Evolutionary conservation across 768 basidiomycete species (phyloP).

Genomic region (Sporobolomyces roseus): DNA sequence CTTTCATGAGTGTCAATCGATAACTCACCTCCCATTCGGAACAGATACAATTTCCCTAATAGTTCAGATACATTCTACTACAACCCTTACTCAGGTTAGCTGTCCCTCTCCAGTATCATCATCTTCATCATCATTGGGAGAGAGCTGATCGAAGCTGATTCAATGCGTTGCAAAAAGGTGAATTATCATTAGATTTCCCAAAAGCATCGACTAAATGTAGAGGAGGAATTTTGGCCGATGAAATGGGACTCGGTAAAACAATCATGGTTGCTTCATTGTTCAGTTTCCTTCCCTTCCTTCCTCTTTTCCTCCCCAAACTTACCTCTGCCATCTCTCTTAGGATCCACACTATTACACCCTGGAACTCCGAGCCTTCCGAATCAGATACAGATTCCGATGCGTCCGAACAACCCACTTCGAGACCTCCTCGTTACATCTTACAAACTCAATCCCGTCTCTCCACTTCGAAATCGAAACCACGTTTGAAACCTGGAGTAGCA

Average conservation of each 20-base stretch:
- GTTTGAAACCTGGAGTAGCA: constrained; percentile 18
- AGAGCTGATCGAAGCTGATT: too few relatives aligned
- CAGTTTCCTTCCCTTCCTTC: too few relatives aligned
- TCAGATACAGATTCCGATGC: background rate
- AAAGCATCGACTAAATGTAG: constrained; percentile 68
- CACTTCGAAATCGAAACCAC: constrained; percentile 1
- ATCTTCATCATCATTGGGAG: too few relatives aligned
- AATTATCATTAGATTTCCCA: constrained; percentile 79
- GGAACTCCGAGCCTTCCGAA: background rate
- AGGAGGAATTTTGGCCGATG: constrained; percentile 86
- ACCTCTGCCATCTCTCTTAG: too few relatives aligned
- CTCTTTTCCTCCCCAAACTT: too few relatives aligned
- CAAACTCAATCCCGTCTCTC: constrained; percentile 16
- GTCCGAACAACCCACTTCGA: background rate
- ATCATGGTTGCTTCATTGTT: constrained; percentile 82
- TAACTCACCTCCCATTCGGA: background rate
- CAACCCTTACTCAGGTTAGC: constrained; percentile 70
- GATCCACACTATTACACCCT: constrained; percentile 39
- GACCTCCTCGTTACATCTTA: background rate
- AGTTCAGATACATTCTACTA: constrained; percentile 63
- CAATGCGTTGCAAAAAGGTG: constrained; percentile 53
- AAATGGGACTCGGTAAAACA: constrained; percentile 92
- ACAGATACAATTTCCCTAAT: constrained; percentile 60
- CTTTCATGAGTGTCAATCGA: background rate
- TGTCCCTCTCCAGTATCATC: too few relatives aligned